A percentile compares a stretch with the other conserved stretches of the same genome.
Conservation (phyloP, 2,329 filamentous ascomycete species). For the Fusarium poae region DNA sequence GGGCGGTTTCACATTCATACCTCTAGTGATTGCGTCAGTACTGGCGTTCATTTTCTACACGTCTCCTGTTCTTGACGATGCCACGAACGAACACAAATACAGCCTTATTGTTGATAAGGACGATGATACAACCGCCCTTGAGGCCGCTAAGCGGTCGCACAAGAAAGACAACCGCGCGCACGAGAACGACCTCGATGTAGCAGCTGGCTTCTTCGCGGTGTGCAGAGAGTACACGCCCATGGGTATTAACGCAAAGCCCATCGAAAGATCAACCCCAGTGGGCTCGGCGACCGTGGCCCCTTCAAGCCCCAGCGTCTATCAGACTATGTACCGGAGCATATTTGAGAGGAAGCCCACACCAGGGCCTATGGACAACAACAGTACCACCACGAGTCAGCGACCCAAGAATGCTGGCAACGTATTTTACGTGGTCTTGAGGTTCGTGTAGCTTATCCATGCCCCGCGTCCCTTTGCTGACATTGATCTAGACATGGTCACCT, state of each 20-base stretch:
- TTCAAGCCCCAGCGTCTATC: slow-evolving; percentile 94
- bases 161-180: slow-evolving; percentile 72
- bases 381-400: slow-evolving; percentile 63
- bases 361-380: slow-evolving; percentile 63
- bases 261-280: slow-evolving; percentile 84
- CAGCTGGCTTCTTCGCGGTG: slow-evolving; percentile 94
- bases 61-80: slow-evolving; percentile 67
- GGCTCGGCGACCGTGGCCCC: slow-evolving; percentile 79
- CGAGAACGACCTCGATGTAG: slow-evolving; percentile 76
- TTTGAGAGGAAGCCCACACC: slow-evolving; percentile 80
- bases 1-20: slow-evolving; percentile 89
- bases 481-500: slow-evolving; percentile 83
- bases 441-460: slow-evolving; percentile 15
- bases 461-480: slow-evolving; percentile 21
- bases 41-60: slow-evolving; percentile 77
- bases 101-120: slow-evolving; percentile 66
- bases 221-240: slow-evolving; percentile 92
- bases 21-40: slow-evolving; percentile 73
- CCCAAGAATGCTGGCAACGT: slow-evolving; percentile 82
- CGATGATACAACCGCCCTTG: slow-evolving; percentile 75
- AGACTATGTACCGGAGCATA: slow-evolving; percentile 96
- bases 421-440: slow-evolving; percentile 90
- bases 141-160: slow-evolving; percentile 68
- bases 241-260: slow-evolving; percentile 91
- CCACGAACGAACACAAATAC: slow-evolving; percentile 47